Evolutionary conservation across 768 basidiomycete genomes (phyloP).

Genomic region (Mycena galericulata): DNA sequence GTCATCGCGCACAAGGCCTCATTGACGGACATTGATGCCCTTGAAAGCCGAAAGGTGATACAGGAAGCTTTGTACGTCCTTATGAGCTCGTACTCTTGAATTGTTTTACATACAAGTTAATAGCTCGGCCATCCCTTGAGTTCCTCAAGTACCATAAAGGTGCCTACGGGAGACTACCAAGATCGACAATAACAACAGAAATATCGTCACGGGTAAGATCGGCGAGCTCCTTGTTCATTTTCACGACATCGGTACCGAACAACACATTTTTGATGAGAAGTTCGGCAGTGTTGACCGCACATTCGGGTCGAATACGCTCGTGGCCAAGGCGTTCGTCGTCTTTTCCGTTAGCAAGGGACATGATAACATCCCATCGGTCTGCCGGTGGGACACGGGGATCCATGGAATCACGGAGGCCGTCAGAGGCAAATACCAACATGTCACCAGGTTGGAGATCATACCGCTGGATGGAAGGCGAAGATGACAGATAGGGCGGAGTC

Average conservation of each 20-base stretch:
- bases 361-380: slow-evolving; percentile 27
- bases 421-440: slow-evolving; percentile 28
- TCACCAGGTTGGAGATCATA: slow-evolving; percentile 24
- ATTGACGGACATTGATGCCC: too few relatives aligned
- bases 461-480: slow-evolving; percentile 8
- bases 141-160: too few relatives aligned
- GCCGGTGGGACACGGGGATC: not conserved
- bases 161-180: too few relatives aligned
- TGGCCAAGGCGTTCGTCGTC: slow-evolving; percentile 19
- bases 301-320: not conserved
- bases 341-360: slow-evolving; percentile 14
- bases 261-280: slow-evolving; percentile 24
- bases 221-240: slow-evolving; percentile 14
- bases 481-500: slow-evolving; percentile 31
- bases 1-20: too few relatives aligned
- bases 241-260: slow-evolving; percentile 16
- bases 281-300: slow-evolving; percentile 5
- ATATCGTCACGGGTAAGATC: slow-evolving; percentile 21
- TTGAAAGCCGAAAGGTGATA: too few relatives aligned
- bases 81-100: too few relatives aligned
- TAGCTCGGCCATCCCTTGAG: too few relatives aligned
- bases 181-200: slow-evolving; percentile 28
- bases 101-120: too few relatives aligned
- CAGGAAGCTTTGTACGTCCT: too few relatives aligned
- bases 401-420: slow-evolving; percentile 29